Evolutionary conservation across 148 eudicot species (phyloP).

Genomic region (Vaccinium vitisidaea): DNA sequence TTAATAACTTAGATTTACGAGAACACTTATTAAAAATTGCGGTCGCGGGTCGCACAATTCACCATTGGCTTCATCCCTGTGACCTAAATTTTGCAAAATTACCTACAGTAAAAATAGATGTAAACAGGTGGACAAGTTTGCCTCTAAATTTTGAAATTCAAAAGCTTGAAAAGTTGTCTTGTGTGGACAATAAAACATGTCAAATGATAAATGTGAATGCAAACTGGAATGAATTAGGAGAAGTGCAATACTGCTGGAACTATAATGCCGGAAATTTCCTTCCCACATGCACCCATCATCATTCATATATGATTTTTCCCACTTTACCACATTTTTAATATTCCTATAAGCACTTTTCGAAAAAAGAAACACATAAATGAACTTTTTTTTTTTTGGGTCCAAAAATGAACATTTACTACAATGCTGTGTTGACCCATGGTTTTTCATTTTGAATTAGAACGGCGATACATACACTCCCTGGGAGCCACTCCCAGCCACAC

Average conservation of each 20-base stretch:
- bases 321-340: neutral
- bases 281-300: neutral
- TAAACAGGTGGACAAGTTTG: neutral
- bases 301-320: neutral
- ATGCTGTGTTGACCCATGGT: too few relatives aligned
- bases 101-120: neutral
- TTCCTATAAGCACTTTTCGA: neutral
- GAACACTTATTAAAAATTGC: too few relatives aligned
- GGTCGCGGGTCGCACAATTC: too few relatives aligned
- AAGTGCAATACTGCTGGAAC: neutral
- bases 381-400: too few relatives aligned
- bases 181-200: neutral
- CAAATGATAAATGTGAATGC: neutral
- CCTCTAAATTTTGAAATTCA: slow-evolving; percentile 6
- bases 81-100: neutral
- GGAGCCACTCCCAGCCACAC: too few relatives aligned
- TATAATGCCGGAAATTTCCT: neutral
- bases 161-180: neutral
- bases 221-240: neutral
- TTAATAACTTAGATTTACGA: too few relatives aligned
- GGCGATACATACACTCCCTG: too few relatives aligned
- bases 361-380: neutral
- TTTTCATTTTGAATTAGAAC: too few relatives aligned
- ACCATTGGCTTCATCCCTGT: neutral
- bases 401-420: too few relatives aligned